phyloP scores from a whole-genome alignment of 2,329 filamentous ascomycete genomes.

The Aaosphaeria pasadenensis region DNA sequence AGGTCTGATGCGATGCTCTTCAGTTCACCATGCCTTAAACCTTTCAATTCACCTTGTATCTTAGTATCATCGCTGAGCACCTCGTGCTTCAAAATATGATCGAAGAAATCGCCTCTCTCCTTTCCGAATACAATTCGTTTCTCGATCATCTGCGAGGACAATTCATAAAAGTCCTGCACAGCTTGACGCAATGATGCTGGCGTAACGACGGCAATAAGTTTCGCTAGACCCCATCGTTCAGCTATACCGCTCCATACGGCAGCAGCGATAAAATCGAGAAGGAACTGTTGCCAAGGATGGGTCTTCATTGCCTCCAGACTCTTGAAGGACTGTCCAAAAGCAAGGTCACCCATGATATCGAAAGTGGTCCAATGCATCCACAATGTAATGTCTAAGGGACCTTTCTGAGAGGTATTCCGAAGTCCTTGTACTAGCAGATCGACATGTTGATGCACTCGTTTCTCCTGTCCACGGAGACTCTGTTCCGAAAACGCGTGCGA shows the following conservation, averaged over 20 bases:
- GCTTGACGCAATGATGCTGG: neutral
- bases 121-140: slow-evolving; percentile 23
- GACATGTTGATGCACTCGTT: slow-evolving; percentile 13
- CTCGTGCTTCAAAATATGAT: slow-evolving; percentile 13
- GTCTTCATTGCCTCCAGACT: slow-evolving; percentile 6
- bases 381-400: slow-evolving; percentile 1
- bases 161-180: slow-evolving; percentile 9
- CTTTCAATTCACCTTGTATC: slow-evolving; percentile 21
- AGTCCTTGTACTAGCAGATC: neutral
- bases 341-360: slow-evolving; percentile 41
- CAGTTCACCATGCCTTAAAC: slow-evolving; percentile 25
- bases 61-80: slow-evolving; percentile 6
- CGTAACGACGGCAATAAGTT: slow-evolving; percentile 14
- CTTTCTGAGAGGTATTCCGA: neutral
- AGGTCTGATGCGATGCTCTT: slow-evolving; percentile 16
- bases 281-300: slow-evolving; percentile 24
- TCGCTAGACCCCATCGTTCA: slow-evolving; percentile 10
- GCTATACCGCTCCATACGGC: slow-evolving; percentile 14
- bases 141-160: slow-evolving; percentile 11
- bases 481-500: slow-evolving; percentile 41
- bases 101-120: slow-evolving; percentile 16
- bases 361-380: slow-evolving; percentile 15
- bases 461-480: slow-evolving; percentile 38
- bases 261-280: slow-evolving; percentile 6
- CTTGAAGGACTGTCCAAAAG: slow-evolving; percentile 47